Base-by-base conservation (phyloP, 768 basidiomycete species). In the Hemileccinum impolitum region DNA sequence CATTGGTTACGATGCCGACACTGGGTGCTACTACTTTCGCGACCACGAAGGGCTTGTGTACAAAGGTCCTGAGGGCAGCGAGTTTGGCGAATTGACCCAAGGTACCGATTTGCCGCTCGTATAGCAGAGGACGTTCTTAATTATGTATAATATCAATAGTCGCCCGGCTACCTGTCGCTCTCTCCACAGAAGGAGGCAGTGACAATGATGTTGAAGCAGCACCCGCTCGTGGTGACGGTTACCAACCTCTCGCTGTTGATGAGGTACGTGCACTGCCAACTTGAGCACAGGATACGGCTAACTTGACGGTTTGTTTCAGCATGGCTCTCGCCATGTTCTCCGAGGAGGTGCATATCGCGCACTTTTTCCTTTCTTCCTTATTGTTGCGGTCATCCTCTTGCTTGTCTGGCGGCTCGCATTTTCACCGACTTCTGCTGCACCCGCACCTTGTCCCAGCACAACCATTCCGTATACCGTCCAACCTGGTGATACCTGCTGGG, bases 1-100 rank as follows among this genome's bases (percentile, higher is more conserved):
- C 30, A 78, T 86, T 48, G 88, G 87, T 11, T 90, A 90, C 60
- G 88, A 91, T 67, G 70, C 82, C 4, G 88, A 90, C 69, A 74
- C 75, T 2, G 76, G 79, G 42, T 70, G 76, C 41, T 89, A 90
- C 70, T 75, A 76, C 61, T 90, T 83, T 68, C 75, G 75, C 21
- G 80, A 81, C 63, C 48, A 48, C 3, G 75, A 74, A 40, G 85
- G 87, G 10, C 68, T 63, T 8, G 61, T 66, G 53, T 81, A 59
- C 84, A 81, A 80, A 64, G 78, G 78, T 28, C 68, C 76, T 15
- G 75, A 82, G 53, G 87, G 86, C 19, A 76, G 81, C 30, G 70
- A 81, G 61, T 87, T 76, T 54, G 81, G 87, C 19, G 72, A 77
- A 48, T 53, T 78, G 57, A 70, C 54, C 17, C 68, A 60, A 65